Evolutionary conservation across 2,329 filamentous ascomycete genomes (phyloP), one percentile per base, ranked within the genome.

Genomic region (Ceratocystis colombiana): DNA sequence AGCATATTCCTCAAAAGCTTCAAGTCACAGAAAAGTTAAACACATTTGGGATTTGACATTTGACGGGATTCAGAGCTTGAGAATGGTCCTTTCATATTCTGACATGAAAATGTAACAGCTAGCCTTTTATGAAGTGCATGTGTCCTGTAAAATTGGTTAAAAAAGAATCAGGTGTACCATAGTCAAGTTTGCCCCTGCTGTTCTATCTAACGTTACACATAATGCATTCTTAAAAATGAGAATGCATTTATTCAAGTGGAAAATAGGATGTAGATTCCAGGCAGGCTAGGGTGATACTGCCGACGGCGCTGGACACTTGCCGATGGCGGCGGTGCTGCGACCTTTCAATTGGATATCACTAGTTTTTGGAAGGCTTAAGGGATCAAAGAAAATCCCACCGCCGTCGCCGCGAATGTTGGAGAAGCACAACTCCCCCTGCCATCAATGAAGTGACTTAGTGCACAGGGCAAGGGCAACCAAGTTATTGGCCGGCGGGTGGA

Each of bases 391-490:
- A 2, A 59, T 59, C 28, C 55, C 28, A 33, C 28, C 25, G 55
- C 55, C 55, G 55, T 59, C 55, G 55, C 55, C 55, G 5, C 28
- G 5, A 37, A 59, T 28, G 55, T 30, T 59, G 55, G 28, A 59
- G 25, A 59, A 59, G 28, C n/a, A 17, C 28, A 30, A 33, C n/a
- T 59, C 55, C 55, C 55, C 55, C 33, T 59, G 55, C 55, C 28
- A 62, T 62, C n/a, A n/a, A 15, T 3, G 8, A 37, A 59, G 55
- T 25, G 55, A 37, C 25, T 41, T 33, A 25, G 55, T 59, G 55
- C 55, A 59, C 55, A 59, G 55, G 55, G 55, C 55, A 59, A 59
- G 55, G 55, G 55, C 55, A 17, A 15, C 55, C 5, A 59, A 59
- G 55, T 30, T 59, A 37, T n/a, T 59, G 28, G 55, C 28, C 55